Percentiles rank a stretch among this genome's conserved stretches.
Evolutionary conservation across 2,329 filamentous ascomycete genomes (phyloP).

Genomic region (Ramichloridium luteum): DNA sequence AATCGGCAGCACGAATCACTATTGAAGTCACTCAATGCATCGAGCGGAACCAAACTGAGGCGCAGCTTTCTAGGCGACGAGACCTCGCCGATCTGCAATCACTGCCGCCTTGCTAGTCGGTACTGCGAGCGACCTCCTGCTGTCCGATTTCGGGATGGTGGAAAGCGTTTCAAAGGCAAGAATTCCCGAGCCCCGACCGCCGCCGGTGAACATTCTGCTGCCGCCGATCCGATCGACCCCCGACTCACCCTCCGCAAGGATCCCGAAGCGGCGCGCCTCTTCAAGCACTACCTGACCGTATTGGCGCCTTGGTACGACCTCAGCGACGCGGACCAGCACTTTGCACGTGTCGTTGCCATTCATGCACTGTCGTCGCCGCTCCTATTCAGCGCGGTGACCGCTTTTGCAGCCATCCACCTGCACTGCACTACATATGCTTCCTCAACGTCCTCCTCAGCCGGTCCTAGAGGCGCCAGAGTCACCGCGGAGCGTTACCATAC

Average conservation of each 20-base stretch:
- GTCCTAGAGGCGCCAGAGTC: no score
- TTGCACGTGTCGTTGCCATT: conserved; percentile 1
- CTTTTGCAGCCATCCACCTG: conserved; percentile 6
- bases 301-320: conserved; percentile 6
- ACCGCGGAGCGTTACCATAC: conserved; percentile 3
- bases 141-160: conserved; percentile 1
- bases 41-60: neutral
- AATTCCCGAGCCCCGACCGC: no score
- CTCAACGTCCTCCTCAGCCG: no score
- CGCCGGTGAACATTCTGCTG: neutral
- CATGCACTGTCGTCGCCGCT: conserved; percentile 3
- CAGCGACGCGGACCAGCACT: conserved; percentile 5
- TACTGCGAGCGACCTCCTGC: conserved; percentile 5
- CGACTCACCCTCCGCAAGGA: neutral
- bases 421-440: conserved; percentile 1
- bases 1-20: no score
- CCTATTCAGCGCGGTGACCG: conserved; percentile 5
- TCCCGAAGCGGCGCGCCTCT: conserved; percentile 1
- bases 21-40: no score
- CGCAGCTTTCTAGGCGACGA: conserved; percentile 5
- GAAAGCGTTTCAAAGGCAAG: no score
- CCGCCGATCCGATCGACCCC: neutral
- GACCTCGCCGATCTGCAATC: conserved; percentile 2
- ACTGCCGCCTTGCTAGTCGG: conserved; percentile 2
- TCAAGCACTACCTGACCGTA: conserved; percentile 4